Percentiles rank a stretch among this genome's conserved stretches.
Conservation (phyloP, 2,329 filamentous ascomycete genomes). For the Pseudogymnoascus sp. region DNA sequence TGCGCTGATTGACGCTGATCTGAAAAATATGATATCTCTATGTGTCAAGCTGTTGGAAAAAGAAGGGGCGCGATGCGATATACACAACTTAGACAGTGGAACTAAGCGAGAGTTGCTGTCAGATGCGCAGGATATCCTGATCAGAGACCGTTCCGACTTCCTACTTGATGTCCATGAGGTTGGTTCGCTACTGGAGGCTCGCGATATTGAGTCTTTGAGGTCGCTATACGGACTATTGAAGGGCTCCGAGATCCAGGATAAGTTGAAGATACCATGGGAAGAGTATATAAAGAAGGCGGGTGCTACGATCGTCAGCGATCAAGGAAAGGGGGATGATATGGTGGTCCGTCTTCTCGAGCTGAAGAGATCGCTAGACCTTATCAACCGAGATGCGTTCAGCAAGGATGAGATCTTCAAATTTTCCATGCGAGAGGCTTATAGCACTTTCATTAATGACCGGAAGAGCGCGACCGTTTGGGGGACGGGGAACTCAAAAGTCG, state of each 20-base stretch:
- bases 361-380: constrained; percentile 68
- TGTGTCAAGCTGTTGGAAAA: constrained; percentile 60
- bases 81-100: constrained; percentile 72
- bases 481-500: constrained; percentile 84
- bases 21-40: constrained; percentile 68
- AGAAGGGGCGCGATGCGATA: constrained; percentile 70
- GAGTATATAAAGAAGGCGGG: constrained; percentile 72
- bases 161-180: constrained; percentile 61
- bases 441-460: constrained; percentile 82
- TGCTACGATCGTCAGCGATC: constrained; percentile 69
- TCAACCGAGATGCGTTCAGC: constrained; percentile 69
- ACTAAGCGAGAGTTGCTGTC: constrained; percentile 72
- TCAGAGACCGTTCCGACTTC: constrained; percentile 58
- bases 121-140: constrained; percentile 63
- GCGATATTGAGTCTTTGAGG: constrained; percentile 62
- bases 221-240: constrained; percentile 71
- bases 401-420: constrained; percentile 71
- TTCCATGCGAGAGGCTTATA: constrained; percentile 75
- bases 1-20: constrained; percentile 53
- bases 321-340: constrained; percentile 74
- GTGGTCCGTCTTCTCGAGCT: constrained; percentile 73
- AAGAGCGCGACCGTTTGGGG: constrained; percentile 65
- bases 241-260: constrained; percentile 60
- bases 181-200: constrained; percentile 62
- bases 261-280: constrained; percentile 65